Evolutionary conservation across 345 rosid species (phyloP), one percentile per base, ranked within the genome.

Genomic region (Punica granatum): DNA sequence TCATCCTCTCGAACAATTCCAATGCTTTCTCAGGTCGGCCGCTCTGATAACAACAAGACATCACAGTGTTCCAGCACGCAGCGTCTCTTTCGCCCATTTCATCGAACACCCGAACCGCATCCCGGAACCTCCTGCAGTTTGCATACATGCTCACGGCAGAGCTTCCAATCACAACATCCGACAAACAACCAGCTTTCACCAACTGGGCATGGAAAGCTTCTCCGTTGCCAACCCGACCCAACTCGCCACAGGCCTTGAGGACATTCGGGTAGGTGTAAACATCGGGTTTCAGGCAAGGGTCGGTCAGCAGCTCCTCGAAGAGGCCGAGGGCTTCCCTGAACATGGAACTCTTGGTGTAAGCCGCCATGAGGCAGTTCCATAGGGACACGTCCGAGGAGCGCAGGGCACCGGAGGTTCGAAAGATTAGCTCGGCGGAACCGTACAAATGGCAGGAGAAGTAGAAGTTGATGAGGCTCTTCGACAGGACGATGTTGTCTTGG

Each of bases 21-120:
- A 90, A 36, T 9, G 88, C 88, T 68, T 82, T 80, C 72, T 79
- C 81, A n/a, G 83, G 77, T 67, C 79, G 73, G 32, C 97, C 90
- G 25, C 69, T 80, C 53, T 90, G 95, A 79, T 85, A 81, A 72
- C 73, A 85, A 74, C 90, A 82, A 13, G 92, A 88, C 63, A 90
- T 86, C 11, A 88, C 84, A 0, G 86, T 62, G 70, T 88, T 88
- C 95, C 97, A 88, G 74, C 81, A 69, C 1, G 79, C 88, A 60
- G 86, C 86, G 41, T 86, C 95, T 76, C 92, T 83, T 0, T 78
- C 84, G 66, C 79, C 56, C 83, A 90, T 90, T 81, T 90, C 90
- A 63, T 82, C 86, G 70, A 90, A 90, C 87, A 86, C 0, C 66
- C 75, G 64, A 3, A 73, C n/a, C 11, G 84, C 84, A 59, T 19